Evolutionary conservation across 768 basidiomycete species (phyloP).

Genomic region (Boletus vermiculosoides): DNA sequence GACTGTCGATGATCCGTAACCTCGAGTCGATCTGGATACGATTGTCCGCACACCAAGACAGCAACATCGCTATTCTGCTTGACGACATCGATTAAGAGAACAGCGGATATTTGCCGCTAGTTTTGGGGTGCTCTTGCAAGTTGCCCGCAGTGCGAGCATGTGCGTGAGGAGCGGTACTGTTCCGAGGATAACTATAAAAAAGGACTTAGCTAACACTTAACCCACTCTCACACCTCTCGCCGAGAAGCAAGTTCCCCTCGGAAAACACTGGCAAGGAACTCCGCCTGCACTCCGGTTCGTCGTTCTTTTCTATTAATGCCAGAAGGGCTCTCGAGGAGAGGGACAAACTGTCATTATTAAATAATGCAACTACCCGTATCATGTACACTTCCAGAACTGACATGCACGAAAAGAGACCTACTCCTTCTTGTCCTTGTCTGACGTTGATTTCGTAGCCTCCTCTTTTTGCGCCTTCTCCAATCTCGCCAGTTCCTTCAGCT

Average conservation of each 20-base stretch:
- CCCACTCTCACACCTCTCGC: conserved; percentile 1
- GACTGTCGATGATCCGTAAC: conserved; percentile 34
- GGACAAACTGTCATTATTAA: neutral
- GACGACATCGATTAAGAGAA: conserved; percentile 19
- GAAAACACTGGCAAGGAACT: neutral
- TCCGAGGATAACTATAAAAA: conserved; percentile 26
- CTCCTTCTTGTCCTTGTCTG: conserved; percentile 34
- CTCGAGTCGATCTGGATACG: conserved; percentile 46
- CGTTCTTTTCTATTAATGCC: conserved; percentile 9
- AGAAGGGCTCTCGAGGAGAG: neutral
- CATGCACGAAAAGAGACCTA: conserved; percentile 8
- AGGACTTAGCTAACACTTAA: conserved; percentile 22
- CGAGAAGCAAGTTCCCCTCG: neutral
- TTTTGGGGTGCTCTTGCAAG: neutral
- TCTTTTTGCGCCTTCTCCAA: conserved; percentile 39
- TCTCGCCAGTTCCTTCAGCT: conserved; percentile 43
- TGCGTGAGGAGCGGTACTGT: neutral
- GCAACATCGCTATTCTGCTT: conserved; percentile 23
- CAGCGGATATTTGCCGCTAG: neutral
- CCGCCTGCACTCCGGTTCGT: neutral
- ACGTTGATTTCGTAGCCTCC: conserved; percentile 12
- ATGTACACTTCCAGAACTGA: conserved; percentile 5
- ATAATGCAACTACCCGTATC: conserved; percentile 1
- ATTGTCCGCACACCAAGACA: conserved; percentile 51
- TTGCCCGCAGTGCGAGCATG: neutral